Percentiles rank a stretch among this genome's conserved stretches.
Conservation (phyloP, 129 eudicot genomes). For the Helianthus tuberosus region DNA sequence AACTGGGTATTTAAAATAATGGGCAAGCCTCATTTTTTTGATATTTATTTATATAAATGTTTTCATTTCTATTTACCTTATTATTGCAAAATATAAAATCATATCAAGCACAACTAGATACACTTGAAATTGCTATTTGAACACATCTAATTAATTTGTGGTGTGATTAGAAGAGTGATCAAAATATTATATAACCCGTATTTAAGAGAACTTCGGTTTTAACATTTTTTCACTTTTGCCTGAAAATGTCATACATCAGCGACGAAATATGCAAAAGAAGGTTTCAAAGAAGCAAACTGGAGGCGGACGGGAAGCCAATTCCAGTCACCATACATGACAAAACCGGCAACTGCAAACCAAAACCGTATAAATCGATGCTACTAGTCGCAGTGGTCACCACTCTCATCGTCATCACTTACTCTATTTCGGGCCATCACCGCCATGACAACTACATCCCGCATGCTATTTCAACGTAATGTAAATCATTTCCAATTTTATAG, state of each 20-base stretch:
- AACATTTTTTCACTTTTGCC: neutral
- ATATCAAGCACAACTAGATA: neutral
- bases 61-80: too few relatives aligned
- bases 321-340: slow-evolving; percentile 51
- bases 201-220: neutral
- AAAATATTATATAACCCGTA: too few relatives aligned
- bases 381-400: slow-evolving; percentile 54
- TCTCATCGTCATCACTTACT: slow-evolving; percentile 50
- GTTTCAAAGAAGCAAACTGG: slow-evolving; percentile 54
- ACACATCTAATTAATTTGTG: too few relatives aligned
- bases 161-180: too few relatives aligned
- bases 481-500: neutral
- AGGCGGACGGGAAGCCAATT: slow-evolving; percentile 55
- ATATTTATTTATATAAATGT: too few relatives aligned
- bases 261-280: slow-evolving; percentile 81
- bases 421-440: slow-evolving; percentile 49
- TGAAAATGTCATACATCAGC: slow-evolving; percentile 41
- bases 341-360: slow-evolving; percentile 49
- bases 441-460: slow-evolving; percentile 42
- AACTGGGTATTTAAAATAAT: too few relatives aligned
- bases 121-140: too few relatives aligned
- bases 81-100: neutral
- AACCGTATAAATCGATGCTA: slow-evolving; percentile 53
- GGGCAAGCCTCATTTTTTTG: too few relatives aligned
- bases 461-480: slow-evolving; percentile 50